phyloP scores from a whole-genome alignment of 495 filamentous ascomycete genomes.

The Neurospora africana region DNA sequence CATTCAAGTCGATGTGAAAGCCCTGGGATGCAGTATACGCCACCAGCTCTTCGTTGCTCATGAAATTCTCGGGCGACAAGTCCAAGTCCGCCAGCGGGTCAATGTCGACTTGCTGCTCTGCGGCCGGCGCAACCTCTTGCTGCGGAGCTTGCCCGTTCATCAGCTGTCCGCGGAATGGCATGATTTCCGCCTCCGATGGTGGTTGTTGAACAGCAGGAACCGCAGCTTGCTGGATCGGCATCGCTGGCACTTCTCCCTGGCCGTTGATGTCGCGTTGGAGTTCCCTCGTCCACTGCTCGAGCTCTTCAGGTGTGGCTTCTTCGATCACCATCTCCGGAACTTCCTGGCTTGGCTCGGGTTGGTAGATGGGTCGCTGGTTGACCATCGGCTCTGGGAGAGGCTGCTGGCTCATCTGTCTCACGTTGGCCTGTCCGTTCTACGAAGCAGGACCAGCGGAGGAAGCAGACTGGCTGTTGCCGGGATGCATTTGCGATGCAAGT shows the following conservation, averaged over 20 bases:
- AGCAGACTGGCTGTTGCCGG: neutral
- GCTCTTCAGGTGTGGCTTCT: neutral
- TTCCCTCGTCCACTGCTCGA: neutral
- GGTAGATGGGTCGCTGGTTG: too few relatives aligned
- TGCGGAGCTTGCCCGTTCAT: neutral
- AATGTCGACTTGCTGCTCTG: neutral
- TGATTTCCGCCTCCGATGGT: too few relatives aligned
- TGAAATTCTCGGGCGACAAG: neutral
- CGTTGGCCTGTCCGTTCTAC: neutral
- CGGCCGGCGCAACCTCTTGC: neutral
- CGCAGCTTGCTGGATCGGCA: neutral
- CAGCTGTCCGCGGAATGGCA: too few relatives aligned
- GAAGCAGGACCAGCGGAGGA: neutral
- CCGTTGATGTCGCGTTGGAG: neutral
- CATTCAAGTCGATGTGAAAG: neutral
- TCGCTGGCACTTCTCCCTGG: too few relatives aligned
- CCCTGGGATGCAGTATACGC: neutral
- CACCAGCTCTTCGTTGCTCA: neutral
- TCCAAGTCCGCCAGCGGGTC: neutral
- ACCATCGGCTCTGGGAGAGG: too few relatives aligned
- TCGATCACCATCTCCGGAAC: rapidly evolving
- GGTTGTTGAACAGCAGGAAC: too few relatives aligned
- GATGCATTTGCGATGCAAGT: neutral
- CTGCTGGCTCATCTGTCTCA: too few relatives aligned
- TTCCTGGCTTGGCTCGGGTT: neutral